Base-by-base conservation (phyloP, 805 yeast genomes). In the Zygosaccharomyces rouxii region DNA sequence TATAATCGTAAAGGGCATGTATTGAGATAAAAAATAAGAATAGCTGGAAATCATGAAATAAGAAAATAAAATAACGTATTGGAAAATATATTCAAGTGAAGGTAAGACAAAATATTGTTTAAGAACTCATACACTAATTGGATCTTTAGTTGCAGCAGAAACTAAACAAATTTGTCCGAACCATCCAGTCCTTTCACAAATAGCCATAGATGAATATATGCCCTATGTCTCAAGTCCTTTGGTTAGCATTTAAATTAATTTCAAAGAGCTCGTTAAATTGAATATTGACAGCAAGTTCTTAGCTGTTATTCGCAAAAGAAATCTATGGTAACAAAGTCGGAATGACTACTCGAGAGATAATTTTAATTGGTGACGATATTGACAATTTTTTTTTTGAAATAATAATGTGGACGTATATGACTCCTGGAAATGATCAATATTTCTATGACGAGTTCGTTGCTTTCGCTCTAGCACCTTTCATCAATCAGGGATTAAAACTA, bases 81-180 rank as follows among this genome's bases (percentile, higher is more conserved):
- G n/a, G n/a, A n/a, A n/a, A n/a, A n/a, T n/a, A n/a, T n/a, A n/a
- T n/a, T n/a, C n/a, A n/a, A n/a, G n/a, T n/a, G n/a, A n/a, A n/a
- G n/a, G n/a, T n/a, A n/a, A n/a, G n/a, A n/a, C n/a, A n/a, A n/a
- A n/a, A n/a, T n/a, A n/a, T n/a, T n/a, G n/a, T n/a, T n/a, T n/a
- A n/a, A n/a, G n/a, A 42, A 60, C 66, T 6, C 66, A 63, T 41
- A 62, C 65, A 0, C 54, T 62, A 14, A 60, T 62, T 51, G 66
- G 65, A 22, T 58, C 58, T 3, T 51, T 60, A 21, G 45, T 38
- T 3, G 51, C 60, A 22, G 60, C 64, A 13, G 60, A 58, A 37
- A 46, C 46, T 14, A 46, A 49, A 38, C 44, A 48, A 13, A 18
- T 53, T 14, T 52, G 51, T 6, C 35, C 37, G 18, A 45, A 49